Conservation (phyloP, 108 stramenopile genomes). For the Aurantiochytrium sp. region DNA sequence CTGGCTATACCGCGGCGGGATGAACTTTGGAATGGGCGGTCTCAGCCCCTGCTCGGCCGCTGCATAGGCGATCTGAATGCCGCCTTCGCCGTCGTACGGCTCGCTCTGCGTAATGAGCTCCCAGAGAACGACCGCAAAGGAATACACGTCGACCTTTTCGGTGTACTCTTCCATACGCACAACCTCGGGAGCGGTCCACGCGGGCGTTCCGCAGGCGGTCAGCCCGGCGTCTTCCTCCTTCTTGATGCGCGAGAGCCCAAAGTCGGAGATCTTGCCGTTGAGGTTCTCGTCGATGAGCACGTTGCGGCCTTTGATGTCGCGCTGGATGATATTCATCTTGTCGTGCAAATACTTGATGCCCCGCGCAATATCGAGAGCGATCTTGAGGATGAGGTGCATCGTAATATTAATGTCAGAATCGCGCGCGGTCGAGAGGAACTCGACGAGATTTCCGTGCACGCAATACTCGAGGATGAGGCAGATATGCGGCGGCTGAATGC, state of each 20-base stretch:
- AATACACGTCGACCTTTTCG: constrained; percentile 40
- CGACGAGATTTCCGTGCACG: constrained; percentile 29
- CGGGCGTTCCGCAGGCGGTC: constrained; percentile 38
- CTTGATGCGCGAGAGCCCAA: constrained; percentile 34
- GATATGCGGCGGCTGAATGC: constrained; percentile 30
- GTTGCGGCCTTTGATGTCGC: constrained; percentile 37
- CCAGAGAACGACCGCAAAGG: constrained; percentile 39
- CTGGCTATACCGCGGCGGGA: not conserved
- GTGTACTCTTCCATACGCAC: constrained; percentile 36
- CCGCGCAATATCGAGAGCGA: constrained; percentile 38
- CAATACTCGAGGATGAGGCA: constrained; percentile 48
- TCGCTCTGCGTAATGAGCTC: constrained; percentile 29
- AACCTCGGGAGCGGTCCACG: constrained; percentile 40
- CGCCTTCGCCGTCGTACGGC: not conserved
- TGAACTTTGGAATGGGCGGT: constrained; percentile 6
- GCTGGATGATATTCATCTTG: constrained; percentile 35
- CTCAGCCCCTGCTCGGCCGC: constrained; percentile 34
- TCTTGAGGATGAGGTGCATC: not conserved
- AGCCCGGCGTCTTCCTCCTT: not conserved
- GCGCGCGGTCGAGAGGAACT: constrained; percentile 4
- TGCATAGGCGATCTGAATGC: constrained; percentile 32
- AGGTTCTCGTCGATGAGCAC: constrained; percentile 31
- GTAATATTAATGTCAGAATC: not conserved
- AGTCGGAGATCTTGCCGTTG: constrained; percentile 38
- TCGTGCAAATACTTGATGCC: constrained; percentile 41